Conservation (phyloP, 495 filamentous ascomycete genomes). For the Aspergillus nanangensis region DNA sequence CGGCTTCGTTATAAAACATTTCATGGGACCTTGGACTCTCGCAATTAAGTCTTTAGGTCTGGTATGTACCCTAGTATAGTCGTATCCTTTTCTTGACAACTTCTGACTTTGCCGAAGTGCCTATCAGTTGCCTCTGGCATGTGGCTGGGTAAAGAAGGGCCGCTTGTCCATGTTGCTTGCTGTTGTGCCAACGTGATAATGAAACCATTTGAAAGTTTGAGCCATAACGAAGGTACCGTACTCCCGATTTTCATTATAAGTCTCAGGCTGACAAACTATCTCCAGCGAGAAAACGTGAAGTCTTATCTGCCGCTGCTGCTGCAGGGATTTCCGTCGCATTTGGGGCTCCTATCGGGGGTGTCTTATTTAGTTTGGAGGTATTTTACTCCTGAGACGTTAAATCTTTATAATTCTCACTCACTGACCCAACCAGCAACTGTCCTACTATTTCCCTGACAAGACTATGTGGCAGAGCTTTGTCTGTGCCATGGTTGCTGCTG, state of each 20-base stretch:
- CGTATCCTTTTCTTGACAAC: neutral
- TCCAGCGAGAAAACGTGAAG: slow-evolving; percentile 86
- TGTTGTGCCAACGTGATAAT: slow-evolving; percentile 96
- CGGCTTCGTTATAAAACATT: slow-evolving; percentile 87
- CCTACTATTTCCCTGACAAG: slow-evolving; percentile 98
- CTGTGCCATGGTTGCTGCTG: slow-evolving; percentile 95
- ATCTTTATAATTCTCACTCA: slow-evolving; percentile 8
- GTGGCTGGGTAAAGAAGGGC: slow-evolving; percentile 98
- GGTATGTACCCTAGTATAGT: slow-evolving; percentile 50
- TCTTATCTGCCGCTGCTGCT: slow-evolving; percentile 89
- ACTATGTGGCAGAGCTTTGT: slow-evolving; percentile 99
- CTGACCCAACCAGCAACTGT: slow-evolving; percentile 59
- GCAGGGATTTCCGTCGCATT: slow-evolving; percentile 97
- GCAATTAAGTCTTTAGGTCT: slow-evolving; percentile 87
- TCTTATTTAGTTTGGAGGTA: slow-evolving; percentile 88
- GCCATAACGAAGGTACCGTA: slow-evolving; percentile 89
- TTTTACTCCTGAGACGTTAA: slow-evolving; percentile 1
- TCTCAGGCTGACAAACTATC: slow-evolving; percentile 5
- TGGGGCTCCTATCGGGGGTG: slow-evolving; percentile 91
- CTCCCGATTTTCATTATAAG: no score
- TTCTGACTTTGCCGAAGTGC: slow-evolving; percentile 50
- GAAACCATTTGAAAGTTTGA: slow-evolving; percentile 79
- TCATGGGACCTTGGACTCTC: slow-evolving; percentile 91
- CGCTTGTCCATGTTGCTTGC: slow-evolving; percentile 94
- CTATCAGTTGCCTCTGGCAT: slow-evolving; percentile 91